A percentile compares a stretch with the other conserved stretches of the same genome.
Conservation (phyloP, 1,139 yeast genomes). For the Hemisphaericaspora subhashii region DNA sequence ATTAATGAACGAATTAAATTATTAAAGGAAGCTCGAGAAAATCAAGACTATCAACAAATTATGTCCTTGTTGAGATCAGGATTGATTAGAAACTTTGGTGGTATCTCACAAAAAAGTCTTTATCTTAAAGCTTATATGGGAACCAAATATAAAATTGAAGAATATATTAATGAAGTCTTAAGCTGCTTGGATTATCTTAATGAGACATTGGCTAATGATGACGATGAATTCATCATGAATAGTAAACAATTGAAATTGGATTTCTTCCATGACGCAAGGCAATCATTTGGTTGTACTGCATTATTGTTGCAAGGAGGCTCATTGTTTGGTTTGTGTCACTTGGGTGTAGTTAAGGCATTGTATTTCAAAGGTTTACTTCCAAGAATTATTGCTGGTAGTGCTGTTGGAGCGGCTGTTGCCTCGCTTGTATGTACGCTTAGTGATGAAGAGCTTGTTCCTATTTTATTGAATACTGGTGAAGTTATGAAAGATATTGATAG, state of each 20-base stretch:
- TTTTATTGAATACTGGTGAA: conserved; percentile 46
- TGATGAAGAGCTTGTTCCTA: conserved; percentile 55
- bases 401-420: conserved; percentile 93
- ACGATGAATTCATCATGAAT: conserved; percentile 42
- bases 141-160: conserved; percentile 84
- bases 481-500: conserved; percentile 51
- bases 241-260: conserved; percentile 67
- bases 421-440: conserved; percentile 73
- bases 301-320: conserved; percentile 92
- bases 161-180: conserved; percentile 75
- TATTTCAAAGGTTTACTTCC: conserved; percentile 76
- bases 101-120: conserved; percentile 76
- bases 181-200: conserved; percentile 61
- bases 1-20: conserved; percentile 72
- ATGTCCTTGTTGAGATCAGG: conserved; percentile 80
- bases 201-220: conserved; percentile 34
- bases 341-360: conserved; percentile 86
- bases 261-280: conserved; percentile 87
- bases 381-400: conserved; percentile 85
- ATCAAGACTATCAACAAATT: conserved; percentile 57
- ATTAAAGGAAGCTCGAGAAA: conserved; percentile 60
- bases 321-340: conserved; percentile 85
- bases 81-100: conserved; percentile 84
- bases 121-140: conserved; percentile 85
- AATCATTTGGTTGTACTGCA: conserved; percentile 89